Percentiles rank a stretch among this genome's conserved stretches.
phyloP scores from a whole-genome alignment of 2,329 filamentous ascomycete species.

The Alternaria ventricosa region DNA sequence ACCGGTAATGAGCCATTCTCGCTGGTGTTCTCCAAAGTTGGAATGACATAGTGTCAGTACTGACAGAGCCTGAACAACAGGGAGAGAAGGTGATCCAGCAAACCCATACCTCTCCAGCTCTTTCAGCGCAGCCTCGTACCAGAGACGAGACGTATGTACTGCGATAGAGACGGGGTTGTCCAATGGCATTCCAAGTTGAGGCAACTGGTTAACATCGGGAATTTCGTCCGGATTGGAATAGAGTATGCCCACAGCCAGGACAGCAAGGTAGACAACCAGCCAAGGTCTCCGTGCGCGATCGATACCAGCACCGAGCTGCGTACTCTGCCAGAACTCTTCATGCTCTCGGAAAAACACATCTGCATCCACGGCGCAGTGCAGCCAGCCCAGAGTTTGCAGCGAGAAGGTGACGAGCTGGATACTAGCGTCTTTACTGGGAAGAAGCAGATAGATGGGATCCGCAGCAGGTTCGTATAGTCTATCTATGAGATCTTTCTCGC shows the following conservation, averaged over 20 bases:
- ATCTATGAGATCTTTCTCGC: conserved; percentile 12
- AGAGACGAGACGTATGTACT: conserved; percentile 12
- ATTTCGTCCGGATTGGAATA: conserved; percentile 9
- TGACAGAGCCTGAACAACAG: conserved; percentile 10
- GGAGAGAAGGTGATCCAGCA: conserved; percentile 4
- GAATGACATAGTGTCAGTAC: conserved; percentile 15
- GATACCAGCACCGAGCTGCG: conserved; percentile 5
- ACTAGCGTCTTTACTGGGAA: conserved; percentile 13
- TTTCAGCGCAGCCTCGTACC: conserved; percentile 19
- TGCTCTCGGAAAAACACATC: conserved; percentile 13
- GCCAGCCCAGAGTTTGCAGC: conserved; percentile 15
- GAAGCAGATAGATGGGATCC: conserved; percentile 16
- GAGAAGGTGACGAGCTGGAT: conserved; percentile 10
- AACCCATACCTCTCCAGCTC: conserved; percentile 10
- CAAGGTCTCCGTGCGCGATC: conserved; percentile 9
- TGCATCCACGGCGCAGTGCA: conserved; percentile 14
- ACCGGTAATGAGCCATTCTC: conserved; percentile 18
- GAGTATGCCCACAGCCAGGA: conserved; percentile 17
- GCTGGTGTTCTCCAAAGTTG: conserved; percentile 18
- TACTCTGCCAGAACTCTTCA: conserved; percentile 12
- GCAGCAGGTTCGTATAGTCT: conserved; percentile 15
- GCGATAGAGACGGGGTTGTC: conserved; percentile 4
- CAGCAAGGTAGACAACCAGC: conserved; percentile 12
- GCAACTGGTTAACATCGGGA: conserved; percentile 5
- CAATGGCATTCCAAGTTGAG: conserved; percentile 6